A percentile compares a stretch with the other conserved stretches of the same genome.
Conservation (phyloP, 257 asterid species). For the Solanum phureja region DNA sequence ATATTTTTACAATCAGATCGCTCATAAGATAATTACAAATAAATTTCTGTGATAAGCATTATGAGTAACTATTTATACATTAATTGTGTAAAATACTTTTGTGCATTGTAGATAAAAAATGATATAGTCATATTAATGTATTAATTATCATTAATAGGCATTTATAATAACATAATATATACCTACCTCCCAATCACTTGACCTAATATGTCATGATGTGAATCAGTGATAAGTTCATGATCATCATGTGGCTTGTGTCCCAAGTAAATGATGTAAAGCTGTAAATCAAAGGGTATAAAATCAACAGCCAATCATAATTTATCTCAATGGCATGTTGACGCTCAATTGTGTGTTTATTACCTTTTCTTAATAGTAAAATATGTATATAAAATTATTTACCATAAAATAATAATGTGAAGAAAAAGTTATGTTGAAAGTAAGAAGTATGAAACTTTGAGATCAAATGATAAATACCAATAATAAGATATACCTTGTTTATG, state of each 20-base stretch:
- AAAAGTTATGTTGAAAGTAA: not conserved
- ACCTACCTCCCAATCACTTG: not conserved
- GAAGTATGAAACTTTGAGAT: not conserved
- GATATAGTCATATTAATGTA: no score
- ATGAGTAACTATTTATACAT: not conserved
- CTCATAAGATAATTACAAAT: not conserved
- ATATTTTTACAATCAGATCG: not conserved
- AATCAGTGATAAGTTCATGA: not conserved
- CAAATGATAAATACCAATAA: not conserved
- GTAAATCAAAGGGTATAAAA: not conserved
- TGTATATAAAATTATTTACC: no score
- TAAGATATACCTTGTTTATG: no score
- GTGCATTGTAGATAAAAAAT: not conserved
- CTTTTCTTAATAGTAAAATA: no score
- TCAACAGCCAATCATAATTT: not conserved
- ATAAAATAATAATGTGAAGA: no score
- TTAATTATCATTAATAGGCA: not conserved
- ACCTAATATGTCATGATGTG: conserved; percentile 13
- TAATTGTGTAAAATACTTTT: not conserved
- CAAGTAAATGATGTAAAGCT: conserved; percentile 9
- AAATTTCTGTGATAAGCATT: not conserved
- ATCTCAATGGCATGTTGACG: no score
- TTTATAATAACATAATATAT: not conserved
- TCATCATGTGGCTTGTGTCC: conserved; percentile 10
- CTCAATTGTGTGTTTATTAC: no score